phyloP scores from a whole-genome alignment of 2,329 filamentous ascomycete species.

The Cordyceps cicadae region DNA sequence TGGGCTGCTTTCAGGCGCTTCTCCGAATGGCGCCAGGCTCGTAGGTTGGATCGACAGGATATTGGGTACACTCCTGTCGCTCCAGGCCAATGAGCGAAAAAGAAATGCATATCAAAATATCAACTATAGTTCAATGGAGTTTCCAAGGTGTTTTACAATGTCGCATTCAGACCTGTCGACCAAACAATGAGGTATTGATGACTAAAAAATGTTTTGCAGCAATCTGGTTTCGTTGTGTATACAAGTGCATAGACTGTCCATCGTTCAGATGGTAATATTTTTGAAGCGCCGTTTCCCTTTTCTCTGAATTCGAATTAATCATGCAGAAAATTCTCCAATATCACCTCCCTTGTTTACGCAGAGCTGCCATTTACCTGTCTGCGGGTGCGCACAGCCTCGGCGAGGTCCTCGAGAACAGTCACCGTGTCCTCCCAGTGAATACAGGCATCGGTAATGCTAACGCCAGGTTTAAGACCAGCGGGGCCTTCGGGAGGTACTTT shows the following conservation, averaged over 20 bases:
- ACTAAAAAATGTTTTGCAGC: background rate
- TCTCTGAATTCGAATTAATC: background rate
- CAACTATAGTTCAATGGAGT: background rate
- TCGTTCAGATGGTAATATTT: conserved; percentile 2
- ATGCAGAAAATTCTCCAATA: background rate
- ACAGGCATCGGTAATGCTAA: conserved; percentile 93
- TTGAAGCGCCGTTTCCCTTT: background rate
- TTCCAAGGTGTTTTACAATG: background rate
- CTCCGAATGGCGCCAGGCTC: conserved; percentile 31
- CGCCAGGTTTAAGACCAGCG: conserved; percentile 70
- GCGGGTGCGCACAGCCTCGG: conserved; percentile 70
- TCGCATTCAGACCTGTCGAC: background rate
- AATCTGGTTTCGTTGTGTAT: background rate
- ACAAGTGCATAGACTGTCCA: background rate
- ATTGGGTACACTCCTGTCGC: conserved; percentile 24
- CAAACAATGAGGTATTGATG: conserved; percentile 3
- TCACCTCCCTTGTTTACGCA: background rate
- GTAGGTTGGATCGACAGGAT: conserved; percentile 21
- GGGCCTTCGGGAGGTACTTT: conserved; percentile 83
- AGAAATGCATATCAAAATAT: conserved; percentile 10
- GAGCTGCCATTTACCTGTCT: conserved; percentile 44
- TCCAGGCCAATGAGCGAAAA: conserved; percentile 15
- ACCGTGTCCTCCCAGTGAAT: conserved; percentile 88
- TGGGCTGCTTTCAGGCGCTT: conserved; percentile 49
- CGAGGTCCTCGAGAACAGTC: conserved; percentile 72